phyloP scores from a whole-genome alignment of 2,329 filamentous ascomycete species.

The Nemania abortiva region DNA sequence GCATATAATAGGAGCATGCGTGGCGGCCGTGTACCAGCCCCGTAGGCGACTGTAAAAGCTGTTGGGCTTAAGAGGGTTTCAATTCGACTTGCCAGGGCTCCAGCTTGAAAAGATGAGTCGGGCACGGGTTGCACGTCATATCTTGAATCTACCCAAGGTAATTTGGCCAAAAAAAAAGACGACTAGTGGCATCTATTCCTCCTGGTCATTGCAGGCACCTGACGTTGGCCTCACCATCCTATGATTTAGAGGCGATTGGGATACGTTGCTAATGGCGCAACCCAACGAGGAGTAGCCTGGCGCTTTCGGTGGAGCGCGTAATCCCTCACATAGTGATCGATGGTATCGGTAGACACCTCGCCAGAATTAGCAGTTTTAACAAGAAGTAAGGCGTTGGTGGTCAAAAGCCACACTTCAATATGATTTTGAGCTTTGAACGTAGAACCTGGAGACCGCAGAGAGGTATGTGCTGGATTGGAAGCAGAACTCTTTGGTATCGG shows the following conservation, averaged over 20 bases:
- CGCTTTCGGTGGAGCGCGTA: background rate
- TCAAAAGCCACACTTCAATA: background rate
- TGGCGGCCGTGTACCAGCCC: background rate
- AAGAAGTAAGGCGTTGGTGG: background rate
- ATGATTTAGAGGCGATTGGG: background rate
- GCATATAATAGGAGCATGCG: background rate
- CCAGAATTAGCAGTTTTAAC: background rate
- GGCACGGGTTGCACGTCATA: background rate
- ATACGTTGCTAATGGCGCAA: background rate
- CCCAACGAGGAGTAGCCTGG: background rate
- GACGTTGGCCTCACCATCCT: background rate
- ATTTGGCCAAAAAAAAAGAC: background rate
- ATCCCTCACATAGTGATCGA: background rate
- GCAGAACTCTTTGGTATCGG: background rate
- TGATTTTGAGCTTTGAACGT: background rate
- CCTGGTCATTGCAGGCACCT: background rate
- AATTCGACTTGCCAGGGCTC: background rate
- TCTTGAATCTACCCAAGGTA: background rate
- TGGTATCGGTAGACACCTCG: background rate
- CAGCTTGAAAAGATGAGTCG: background rate
- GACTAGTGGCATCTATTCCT: background rate
- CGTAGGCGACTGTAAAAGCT: background rate
- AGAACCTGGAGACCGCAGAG: background rate
- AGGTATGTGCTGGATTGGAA: constrained; percentile 1
- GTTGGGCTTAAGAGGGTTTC: background rate